These are phyloP conservation scores for Protomyces macrosporus DNA, from an alignment of 1,139 yeast species.

Conservation along the genomic window DNA sequence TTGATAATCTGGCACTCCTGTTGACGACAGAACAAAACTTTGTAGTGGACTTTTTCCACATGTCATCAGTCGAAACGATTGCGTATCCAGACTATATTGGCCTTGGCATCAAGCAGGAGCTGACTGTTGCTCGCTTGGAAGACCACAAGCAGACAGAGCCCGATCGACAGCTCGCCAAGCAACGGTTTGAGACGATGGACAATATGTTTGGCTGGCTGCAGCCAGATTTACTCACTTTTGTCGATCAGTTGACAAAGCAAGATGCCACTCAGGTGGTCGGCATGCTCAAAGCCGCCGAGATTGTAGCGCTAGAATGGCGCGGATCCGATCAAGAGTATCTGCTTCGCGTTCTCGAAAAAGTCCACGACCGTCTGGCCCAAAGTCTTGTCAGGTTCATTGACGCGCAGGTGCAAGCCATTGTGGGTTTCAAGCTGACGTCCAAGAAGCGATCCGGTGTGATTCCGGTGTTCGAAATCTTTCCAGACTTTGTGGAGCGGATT, in stretches of 20 bases:
- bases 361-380: conserved; percentile 49
- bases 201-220: conserved; percentile 53
- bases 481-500: conserved; percentile 44
- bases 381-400: conserved; percentile 60
- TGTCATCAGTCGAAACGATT: conserved; percentile 47
- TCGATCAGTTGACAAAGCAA: conserved; percentile 39
- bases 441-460: conserved; percentile 45
- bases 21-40: conserved; percentile 63
- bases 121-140: conserved; percentile 35
- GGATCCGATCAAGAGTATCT: conserved; percentile 65
- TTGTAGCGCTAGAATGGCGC: conserved; percentile 40
- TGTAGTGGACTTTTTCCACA: conserved; percentile 60
- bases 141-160: conserved; percentile 42
- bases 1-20: conserved; percentile 41
- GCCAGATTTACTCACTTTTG: conserved; percentile 43
- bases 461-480: conserved; percentile 45
- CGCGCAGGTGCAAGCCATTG: conserved; percentile 51
- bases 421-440: conserved; percentile 48
- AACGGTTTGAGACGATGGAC: conserved; percentile 50
- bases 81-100: conserved; percentile 50
- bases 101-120: conserved; percentile 38
- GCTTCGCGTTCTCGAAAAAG: conserved; percentile 49
- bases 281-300: conserved; percentile 44
- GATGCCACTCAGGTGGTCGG: conserved; percentile 45
- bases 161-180: conserved; percentile 53